Percentiles rank a stretch among this genome's conserved stretches.
Evolutionary conservation across 345 rosid genomes (phyloP).

Genomic region (Gynandropsis gynandra): DNA sequence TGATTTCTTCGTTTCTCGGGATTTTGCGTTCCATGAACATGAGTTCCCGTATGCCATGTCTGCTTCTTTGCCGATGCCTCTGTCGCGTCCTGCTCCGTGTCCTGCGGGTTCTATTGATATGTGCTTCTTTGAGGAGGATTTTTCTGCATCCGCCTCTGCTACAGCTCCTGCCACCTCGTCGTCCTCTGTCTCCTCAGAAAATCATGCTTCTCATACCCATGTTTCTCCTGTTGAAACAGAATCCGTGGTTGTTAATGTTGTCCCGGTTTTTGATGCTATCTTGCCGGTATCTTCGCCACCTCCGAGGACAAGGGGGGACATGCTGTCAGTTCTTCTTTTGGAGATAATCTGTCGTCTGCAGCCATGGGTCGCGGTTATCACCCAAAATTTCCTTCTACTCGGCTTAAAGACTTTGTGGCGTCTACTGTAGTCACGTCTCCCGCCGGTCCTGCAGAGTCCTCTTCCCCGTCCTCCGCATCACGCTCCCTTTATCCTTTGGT

Average conservation of each 20-base stretch:
- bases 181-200: too few relatives aligned
- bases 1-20: neutral
- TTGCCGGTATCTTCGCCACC: neutral
- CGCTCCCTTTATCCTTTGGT: neutral
- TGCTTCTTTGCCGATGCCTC: neutral
- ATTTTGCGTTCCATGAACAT: neutral
- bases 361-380: neutral
- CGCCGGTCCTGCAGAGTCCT: neutral
- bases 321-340: neutral
- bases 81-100: neutral
- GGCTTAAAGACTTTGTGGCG: neutral
- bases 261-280: neutral
- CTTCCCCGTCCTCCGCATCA: neutral
- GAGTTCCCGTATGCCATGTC: neutral
- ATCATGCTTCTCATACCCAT: too few relatives aligned
- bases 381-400: neutral
- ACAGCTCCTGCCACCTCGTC: neutral
- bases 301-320: neutral
- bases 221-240: too few relatives aligned
- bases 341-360: too few relatives aligned
- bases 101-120: neutral
- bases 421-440: too few relatives aligned
- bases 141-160: neutral
- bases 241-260: too few relatives aligned
- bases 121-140: neutral